Conservation (phyloP, 495 filamentous ascomycete species). For the Pyrenula aspistea region DNA sequence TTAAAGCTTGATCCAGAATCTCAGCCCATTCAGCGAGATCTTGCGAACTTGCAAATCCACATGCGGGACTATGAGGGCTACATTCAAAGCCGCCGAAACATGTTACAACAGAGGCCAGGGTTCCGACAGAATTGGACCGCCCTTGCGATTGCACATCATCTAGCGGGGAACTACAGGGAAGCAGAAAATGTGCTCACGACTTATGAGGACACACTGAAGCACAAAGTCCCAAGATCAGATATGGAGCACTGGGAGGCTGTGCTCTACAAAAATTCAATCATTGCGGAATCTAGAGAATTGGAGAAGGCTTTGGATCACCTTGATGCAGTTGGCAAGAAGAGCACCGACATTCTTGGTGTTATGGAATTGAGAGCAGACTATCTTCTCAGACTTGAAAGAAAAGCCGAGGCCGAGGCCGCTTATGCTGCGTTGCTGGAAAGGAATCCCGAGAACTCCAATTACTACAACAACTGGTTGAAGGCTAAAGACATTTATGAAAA, state of each 20-base stretch:
- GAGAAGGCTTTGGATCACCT: conserved; percentile 79
- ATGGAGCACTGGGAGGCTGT: conserved; percentile 91
- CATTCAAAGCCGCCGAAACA: conserved; percentile 68
- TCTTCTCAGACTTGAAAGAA: conserved; percentile 61
- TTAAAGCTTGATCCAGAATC: conserved; percentile 86
- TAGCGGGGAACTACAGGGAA: conserved; percentile 68
- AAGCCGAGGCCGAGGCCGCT: conserved; percentile 70
- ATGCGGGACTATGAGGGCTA: conserved; percentile 95
- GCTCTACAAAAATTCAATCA: conserved; percentile 91
- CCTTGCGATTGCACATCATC: conserved; percentile 81
- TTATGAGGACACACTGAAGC: conserved; percentile 85
- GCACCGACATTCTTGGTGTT: conserved; percentile 75
- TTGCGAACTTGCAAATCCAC: conserved; percentile 88
- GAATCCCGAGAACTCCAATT: conserved; percentile 75
- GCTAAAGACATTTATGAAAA: conserved; percentile 49
- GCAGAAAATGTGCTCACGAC: conserved; percentile 86
- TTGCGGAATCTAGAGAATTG: conserved; percentile 72
- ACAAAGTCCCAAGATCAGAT: conserved; percentile 60
- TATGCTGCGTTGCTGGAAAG: conserved; percentile 72
- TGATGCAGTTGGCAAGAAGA: conserved; percentile 59
- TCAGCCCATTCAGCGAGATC: conserved; percentile 82
- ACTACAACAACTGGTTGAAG: conserved; percentile 68
- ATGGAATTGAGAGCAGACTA: conserved; percentile 85
- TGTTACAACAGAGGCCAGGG: conserved; percentile 70
- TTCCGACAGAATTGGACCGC: conserved; percentile 92